Base-by-base conservation (phyloP, 2,329 filamentous ascomycete genomes). In the Verticillium nubilum region DNA sequence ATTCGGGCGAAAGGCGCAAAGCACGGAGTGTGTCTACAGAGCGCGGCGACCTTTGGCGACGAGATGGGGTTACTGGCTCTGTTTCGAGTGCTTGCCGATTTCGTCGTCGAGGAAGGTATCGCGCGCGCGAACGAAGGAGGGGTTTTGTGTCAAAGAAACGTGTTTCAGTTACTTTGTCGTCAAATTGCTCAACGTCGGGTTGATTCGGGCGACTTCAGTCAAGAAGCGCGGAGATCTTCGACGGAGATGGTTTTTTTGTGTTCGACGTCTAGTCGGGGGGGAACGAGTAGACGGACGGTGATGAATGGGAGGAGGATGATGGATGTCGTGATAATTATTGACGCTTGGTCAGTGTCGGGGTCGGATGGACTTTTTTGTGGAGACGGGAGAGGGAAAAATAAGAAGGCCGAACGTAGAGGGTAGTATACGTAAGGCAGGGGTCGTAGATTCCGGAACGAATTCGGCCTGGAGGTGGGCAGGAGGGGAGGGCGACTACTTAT, bases 401-500 rank as follows among this genome's bases (percentile, higher is more conserved):
- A 69, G 70, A 71, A 70, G 76, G 74, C 77, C 78, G 69, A 73
- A 80, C 76, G 77, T 71, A 72, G 71, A 47, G 42, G 72, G 74
- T 75, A 70, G 73, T 73, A 72, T 80, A 78, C 78, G 77, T 76
- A 80, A 70, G 79, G 79, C 78, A 77, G 76, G 74, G 78, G 78
- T 83, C 79, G 79, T 78, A 74, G 78, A 75, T 82, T 83, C 80
- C 79, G 75, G 76, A 80, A 75, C 76, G 74, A 78, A 70, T 71
- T 70, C 75, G 73, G 70, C 76, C 78, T 77, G 73, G 72, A 70
- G 19, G 72, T 69, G 76, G 74, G 76, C 73, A 77, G 81, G 80
- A 74, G 81, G 81, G 80, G 79, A 75, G 75, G 72, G 72, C 72
- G 69, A 71, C 74, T 81, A 76, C 76, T 83, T 84, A 84, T 84